phyloP scores from a whole-genome alignment of 805 yeast species.

The Ogataea populi-albae region DNA sequence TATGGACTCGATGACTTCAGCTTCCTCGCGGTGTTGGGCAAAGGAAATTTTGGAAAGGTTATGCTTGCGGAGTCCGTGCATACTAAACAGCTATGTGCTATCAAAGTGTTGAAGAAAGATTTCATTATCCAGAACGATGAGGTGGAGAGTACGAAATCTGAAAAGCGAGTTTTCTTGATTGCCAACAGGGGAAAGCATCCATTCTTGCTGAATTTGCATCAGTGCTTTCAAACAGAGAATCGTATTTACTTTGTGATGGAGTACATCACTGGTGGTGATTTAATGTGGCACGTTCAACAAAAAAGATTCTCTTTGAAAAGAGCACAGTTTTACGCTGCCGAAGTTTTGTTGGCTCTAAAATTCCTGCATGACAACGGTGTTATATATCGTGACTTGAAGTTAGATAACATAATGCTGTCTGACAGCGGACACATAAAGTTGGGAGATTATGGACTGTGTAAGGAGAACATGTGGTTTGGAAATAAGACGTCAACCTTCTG shows the following conservation, averaged over 20 bases:
- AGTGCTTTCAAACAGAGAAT: slow-evolving; percentile 97
- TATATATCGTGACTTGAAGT: slow-evolving; percentile 91
- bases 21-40: slow-evolving; percentile 91
- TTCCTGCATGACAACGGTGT: slow-evolving; percentile 95
- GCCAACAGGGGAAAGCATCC: slow-evolving; percentile 88
- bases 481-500: slow-evolving; percentile 91
- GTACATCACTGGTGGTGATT: slow-evolving; percentile 95
- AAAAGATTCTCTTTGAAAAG: slow-evolving; percentile 82
- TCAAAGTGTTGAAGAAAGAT: slow-evolving; percentile 93
- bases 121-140: slow-evolving; percentile 94
- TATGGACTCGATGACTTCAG: slow-evolving; percentile 94
- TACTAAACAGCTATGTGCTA: slow-evolving; percentile 81
- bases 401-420: slow-evolving; percentile 89
- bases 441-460: slow-evolving; percentile 97
- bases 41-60: slow-evolving; percentile 98
- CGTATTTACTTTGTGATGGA: slow-evolving; percentile 98
- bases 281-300: slow-evolving; percentile 99
- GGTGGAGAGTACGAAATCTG: slow-evolving; percentile 91
- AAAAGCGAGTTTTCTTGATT: slow-evolving; percentile 79
- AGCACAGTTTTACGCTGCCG: slow-evolving; percentile 97
- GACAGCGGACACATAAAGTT: slow-evolving; percentile 92
- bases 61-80: slow-evolving; percentile 93
- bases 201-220: slow-evolving; percentile 82
- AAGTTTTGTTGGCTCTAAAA: slow-evolving; percentile 85
- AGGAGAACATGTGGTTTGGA: slow-evolving; percentile 66